Evolutionary conservation across 805 yeast species (phyloP).

Genomic region (Saturnispora sanitii): DNA sequence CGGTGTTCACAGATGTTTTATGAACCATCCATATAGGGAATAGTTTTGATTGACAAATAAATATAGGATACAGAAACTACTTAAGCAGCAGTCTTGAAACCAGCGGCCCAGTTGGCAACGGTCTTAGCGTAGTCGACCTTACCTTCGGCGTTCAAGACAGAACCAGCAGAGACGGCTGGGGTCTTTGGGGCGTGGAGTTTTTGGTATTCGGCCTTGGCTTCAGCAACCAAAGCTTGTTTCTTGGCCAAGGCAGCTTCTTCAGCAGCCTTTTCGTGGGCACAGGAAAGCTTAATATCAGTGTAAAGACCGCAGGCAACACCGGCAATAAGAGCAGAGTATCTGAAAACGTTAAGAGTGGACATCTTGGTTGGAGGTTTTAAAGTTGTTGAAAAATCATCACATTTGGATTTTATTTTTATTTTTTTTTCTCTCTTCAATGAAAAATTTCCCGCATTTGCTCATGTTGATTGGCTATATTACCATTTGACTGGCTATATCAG

Average conservation of each 20-base stretch:
- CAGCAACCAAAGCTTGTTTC: conserved; percentile 66
- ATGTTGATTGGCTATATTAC: background rate
- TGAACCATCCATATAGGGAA: no score
- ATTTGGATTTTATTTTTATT: no score
- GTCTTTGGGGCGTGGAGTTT: conserved; percentile 42
- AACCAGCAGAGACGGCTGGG: conserved; percentile 33
- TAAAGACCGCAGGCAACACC: conserved; percentile 85
- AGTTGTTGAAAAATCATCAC: no score
- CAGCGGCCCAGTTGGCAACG: conserved; percentile 46
- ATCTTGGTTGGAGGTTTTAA: background rate
- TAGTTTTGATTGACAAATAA: no score
- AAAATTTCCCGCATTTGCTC: background rate
- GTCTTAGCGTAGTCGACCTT: conserved; percentile 75
- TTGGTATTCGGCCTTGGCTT: conserved; percentile 86
- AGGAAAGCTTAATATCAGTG: conserved; percentile 64
- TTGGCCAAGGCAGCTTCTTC: conserved; percentile 50
- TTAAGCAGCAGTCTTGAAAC: background rate
- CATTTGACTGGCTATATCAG: no score
- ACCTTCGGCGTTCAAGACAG: conserved; percentile 82
- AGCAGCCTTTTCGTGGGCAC: conserved; percentile 47
- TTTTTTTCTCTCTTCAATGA: no score
- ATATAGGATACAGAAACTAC: background rate
- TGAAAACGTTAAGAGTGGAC: conserved; percentile 48
- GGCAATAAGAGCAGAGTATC: conserved; percentile 85
- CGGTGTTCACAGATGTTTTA: no score